Evolutionary conservation across 2,329 filamentous ascomycete genomes (phyloP).

Genomic region (Calonectria pseudoturangicola): DNA sequence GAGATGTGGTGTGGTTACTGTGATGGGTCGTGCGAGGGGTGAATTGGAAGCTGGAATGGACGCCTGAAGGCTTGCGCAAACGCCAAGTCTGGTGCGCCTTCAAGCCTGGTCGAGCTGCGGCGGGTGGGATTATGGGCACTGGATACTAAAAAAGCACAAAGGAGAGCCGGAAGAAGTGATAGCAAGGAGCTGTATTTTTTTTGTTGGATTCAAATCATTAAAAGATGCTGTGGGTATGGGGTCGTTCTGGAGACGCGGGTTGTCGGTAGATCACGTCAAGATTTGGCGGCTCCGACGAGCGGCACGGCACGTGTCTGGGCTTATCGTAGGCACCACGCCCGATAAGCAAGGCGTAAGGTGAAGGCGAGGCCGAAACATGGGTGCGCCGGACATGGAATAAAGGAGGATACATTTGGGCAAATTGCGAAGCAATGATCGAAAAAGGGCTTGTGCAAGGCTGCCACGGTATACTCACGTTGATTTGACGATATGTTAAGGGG

Average conservation of each 20-base stretch:
- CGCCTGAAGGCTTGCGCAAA: constrained; percentile 42
- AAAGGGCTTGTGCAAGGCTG: constrained; percentile 21
- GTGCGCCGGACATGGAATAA: constrained; percentile 9
- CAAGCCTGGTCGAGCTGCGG: constrained; percentile 23
- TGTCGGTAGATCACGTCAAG: constrained; percentile 53
- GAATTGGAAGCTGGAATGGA: constrained; percentile 40
- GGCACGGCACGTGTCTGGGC: constrained; percentile 50
- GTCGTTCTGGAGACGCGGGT: constrained; percentile 46
- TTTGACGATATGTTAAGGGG: constrained; percentile 24
- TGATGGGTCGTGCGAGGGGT: constrained; percentile 41
- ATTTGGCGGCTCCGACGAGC: constrained; percentile 46
- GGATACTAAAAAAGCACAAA: constrained; percentile 31
- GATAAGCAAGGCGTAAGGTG: constrained; percentile 43
- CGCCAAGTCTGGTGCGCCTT: constrained; percentile 43
- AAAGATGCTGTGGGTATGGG: constrained; percentile 43
- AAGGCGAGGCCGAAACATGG: constrained; percentile 9
- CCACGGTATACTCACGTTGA: constrained; percentile 27
- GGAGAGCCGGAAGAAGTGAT: constrained; percentile 23
- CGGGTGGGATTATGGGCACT: constrained; percentile 32
- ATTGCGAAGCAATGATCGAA: constrained; percentile 6
- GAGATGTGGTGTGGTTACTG: constrained; percentile 38
- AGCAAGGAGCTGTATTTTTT: constrained; percentile 36
- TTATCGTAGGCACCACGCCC: constrained; percentile 46
- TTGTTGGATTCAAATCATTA: constrained; percentile 38
- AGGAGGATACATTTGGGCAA: constrained; percentile 12